A percentile compares a stretch with the other conserved stretches of the same genome.
Evolutionary conservation across 208 protist species (phyloP).

Genomic region (Trypanosoma scelopori): DNA sequence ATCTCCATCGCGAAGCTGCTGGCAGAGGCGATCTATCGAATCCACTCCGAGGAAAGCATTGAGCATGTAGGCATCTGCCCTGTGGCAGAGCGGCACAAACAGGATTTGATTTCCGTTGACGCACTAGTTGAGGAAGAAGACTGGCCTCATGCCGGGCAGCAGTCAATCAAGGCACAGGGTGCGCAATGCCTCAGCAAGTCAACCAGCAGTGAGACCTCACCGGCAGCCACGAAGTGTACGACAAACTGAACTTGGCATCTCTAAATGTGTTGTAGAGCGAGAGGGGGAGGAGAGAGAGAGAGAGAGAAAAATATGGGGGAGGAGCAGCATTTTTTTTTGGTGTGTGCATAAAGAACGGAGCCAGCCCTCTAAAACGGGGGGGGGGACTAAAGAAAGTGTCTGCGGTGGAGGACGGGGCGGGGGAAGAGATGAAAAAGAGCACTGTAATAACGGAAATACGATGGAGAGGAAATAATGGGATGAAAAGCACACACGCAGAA

Average conservation of each 20-base stretch:
- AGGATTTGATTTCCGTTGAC: conserved; percentile 77
- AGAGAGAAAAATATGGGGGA: too few species aligned
- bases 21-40: conserved; percentile 83
- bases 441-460: too few species aligned
- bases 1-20: conserved; percentile 88
- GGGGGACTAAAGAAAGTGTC: too few species aligned
- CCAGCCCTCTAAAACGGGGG: too few species aligned
- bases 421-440: neutral
- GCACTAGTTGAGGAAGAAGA: conserved; percentile 79
- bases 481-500: neutral
- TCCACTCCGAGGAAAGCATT: conserved; percentile 86
- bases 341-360: too few species aligned
- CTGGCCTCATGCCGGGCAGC: conserved; percentile 35
- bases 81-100: conserved; percentile 43
- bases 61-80: conserved; percentile 44
- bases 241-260: neutral
- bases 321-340: too few species aligned
- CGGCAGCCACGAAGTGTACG: neutral
- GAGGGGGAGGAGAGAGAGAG: too few species aligned
- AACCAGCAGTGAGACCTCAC: conserved; percentile 12
- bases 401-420: neutral
- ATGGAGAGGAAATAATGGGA: neutral
- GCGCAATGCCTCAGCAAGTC: neutral
- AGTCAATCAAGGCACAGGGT: conserved; percentile 1
- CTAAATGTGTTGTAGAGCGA: too few species aligned